Evolutionary conservation across 306 rosid species (phyloP).

Genomic region (Styphnolobium japonicum): DNA sequence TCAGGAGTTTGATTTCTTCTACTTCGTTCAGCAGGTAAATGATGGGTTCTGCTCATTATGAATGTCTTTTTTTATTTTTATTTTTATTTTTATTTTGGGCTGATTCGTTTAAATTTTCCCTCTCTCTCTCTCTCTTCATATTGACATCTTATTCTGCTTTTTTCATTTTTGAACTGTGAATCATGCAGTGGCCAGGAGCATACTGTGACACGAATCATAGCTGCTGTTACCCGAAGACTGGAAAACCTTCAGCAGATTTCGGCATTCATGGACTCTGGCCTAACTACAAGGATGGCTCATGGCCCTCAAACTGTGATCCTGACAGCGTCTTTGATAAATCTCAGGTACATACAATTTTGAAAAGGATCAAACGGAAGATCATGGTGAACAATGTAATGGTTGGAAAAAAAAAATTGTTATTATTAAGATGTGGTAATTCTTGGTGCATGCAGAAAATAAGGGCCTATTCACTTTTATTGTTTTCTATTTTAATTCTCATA

Average conservation of each 20-base stretch:
- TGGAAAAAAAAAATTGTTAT: no score
- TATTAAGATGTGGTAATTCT: no score
- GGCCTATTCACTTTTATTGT: no score
- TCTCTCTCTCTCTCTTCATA: neutral
- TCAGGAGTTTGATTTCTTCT: constrained; percentile 51
- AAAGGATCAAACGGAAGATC: neutral
- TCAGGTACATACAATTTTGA: constrained; percentile 19
- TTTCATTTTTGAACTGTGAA: neutral
- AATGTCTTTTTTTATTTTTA: neutral
- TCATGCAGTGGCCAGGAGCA: constrained; percentile 55
- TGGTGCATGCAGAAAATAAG: no score
- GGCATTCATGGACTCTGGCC: constrained; percentile 64
- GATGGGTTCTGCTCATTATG: neutral
- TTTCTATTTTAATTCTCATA: no score
- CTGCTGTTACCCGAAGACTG: constrained; percentile 49
- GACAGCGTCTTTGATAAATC: constrained; percentile 46
- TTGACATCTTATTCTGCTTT: neutral
- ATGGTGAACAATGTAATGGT: no score
- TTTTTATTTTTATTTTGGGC: neutral
- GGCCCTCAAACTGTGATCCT: constrained; percentile 53
- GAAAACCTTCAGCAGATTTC: constrained; percentile 53
- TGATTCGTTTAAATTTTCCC: neutral
- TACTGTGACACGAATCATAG: constrained; percentile 49
- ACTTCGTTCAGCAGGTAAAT: constrained; percentile 58
- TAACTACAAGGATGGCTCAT: constrained; percentile 44